Conservation (phyloP, 2,329 filamentous ascomycete genomes). For the Cercospora janseana region DNA sequence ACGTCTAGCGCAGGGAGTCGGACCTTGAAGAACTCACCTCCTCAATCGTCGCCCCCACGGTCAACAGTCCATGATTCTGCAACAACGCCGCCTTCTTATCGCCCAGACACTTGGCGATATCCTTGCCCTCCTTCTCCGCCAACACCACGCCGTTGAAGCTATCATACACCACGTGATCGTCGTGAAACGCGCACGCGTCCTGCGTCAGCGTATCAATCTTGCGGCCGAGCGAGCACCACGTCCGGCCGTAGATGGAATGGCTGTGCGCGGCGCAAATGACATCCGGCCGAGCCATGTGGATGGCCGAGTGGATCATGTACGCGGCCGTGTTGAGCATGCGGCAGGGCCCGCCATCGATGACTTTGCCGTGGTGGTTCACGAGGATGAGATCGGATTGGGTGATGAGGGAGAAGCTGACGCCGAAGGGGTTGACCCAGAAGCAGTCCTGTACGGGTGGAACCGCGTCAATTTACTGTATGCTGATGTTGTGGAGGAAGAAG, state of each 20-base stretch:
- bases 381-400: conserved; percentile 49
- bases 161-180: conserved; percentile 44
- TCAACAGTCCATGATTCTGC: conserved; percentile 49
- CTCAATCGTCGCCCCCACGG: conserved; percentile 43
- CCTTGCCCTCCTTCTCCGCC: conserved; percentile 45
- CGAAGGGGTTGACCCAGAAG: conserved; percentile 44
- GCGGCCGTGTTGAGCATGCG: conserved; percentile 46
- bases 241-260: conserved; percentile 47
- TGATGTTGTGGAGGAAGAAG: no score
- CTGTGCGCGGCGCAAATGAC: conserved; percentile 47
- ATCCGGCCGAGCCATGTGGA: conserved; percentile 46
- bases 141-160: conserved; percentile 51
- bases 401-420: conserved; percentile 44
- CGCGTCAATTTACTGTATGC: no score
- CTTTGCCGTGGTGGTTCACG: conserved; percentile 45
- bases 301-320: conserved; percentile 48
- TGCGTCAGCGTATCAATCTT: conserved; percentile 49
- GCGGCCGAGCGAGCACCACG: conserved; percentile 45
- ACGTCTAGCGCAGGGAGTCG: background rate
- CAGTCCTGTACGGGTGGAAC: conserved; percentile 13
- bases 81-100: conserved; percentile 44
- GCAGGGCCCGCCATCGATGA: conserved; percentile 43
- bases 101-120: conserved; percentile 44
- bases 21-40: conserved; percentile 27
- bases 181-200: conserved; percentile 45